Evolutionary conservation across 306 rosid species (phyloP), one percentile per base, ranked within the genome.

Genomic region (Macrotyloma uniflorum): DNA sequence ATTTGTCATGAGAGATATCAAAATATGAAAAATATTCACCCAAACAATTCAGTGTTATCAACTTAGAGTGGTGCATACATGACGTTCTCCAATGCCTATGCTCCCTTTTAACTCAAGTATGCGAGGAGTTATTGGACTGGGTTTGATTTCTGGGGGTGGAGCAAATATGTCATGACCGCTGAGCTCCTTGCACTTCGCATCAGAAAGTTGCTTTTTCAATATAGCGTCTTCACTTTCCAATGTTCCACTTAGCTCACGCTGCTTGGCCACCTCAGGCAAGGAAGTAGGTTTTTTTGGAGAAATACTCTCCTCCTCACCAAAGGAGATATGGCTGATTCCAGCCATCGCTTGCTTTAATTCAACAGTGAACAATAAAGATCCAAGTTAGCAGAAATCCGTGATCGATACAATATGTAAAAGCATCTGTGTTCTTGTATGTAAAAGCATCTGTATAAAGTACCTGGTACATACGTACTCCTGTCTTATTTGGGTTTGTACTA

Each of bases 261-360:
- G 98, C 90, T 95, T 95, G 55, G 99, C 99, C 58, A 91, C 97
- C 93, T 95, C 99, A 2, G 98, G 89, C 70, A 91, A 40, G 36
- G 90, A 72, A 30, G 87, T 53, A 28, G 98, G 97, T 86, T 89
- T 93, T 77, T 88, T 95, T 0, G 97, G 97, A 65, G 98, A 86
- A 76, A 93, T 47, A 55, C 85, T 54, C 26, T 88, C 98, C 72
- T 93, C 98, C 59, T 95, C 99, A 0, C 91, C 89, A 67, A 95
- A 95, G 63, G 99, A 93, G 81, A 95, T 95, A 80, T 95, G 98
- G 79, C 99, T 95, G 63, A 95, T 93, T 73, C 99, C 99, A 9
- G 88, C 87, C 70, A 88, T 36, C 4, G 97, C 79, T 93, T 95
- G 99, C 99, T 95, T 84, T 78, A 83, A 36, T 81, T 54, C 57